phyloP scores from a whole-genome alignment of 345 rosid species.

The Brassica cretica region DNA sequence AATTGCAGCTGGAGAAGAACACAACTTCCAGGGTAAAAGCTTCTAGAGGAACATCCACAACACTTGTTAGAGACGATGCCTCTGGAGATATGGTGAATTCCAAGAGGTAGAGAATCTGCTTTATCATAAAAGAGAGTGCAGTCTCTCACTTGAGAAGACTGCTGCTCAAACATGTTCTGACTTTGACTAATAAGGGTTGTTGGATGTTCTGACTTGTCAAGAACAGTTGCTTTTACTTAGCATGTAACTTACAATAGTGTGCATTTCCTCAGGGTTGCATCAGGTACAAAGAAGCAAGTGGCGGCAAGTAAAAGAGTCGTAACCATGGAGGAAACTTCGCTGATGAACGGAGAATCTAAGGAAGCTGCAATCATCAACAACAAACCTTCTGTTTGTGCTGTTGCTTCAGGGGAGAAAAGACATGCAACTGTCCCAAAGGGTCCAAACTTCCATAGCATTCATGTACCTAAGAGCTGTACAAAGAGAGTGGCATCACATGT shows the following conservation, averaged over 20 bases:
- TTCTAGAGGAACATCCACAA: constrained; percentile 40
- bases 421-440: constrained; percentile 53
- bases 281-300: constrained; percentile 36
- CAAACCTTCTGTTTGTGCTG: constrained; percentile 42
- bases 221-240: neutral
- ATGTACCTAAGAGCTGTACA: constrained; percentile 71
- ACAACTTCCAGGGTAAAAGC: constrained; percentile 24
- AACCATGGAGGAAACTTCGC: constrained; percentile 38
- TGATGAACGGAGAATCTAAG: constrained; percentile 31
- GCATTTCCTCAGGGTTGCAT: constrained; percentile 45
- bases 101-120: constrained; percentile 38
- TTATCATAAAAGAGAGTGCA: constrained; percentile 34
- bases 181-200: neutral
- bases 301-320: constrained; percentile 29
- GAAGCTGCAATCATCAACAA: constrained; percentile 38
- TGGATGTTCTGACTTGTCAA: neutral
- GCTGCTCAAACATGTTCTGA: neutral
- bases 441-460: constrained; percentile 64
- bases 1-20: constrained; percentile 32
- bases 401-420: constrained; percentile 49
- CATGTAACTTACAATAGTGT: constrained; percentile 1
- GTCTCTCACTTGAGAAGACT: constrained; percentile 42
- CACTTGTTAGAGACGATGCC: constrained; percentile 5
- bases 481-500: constrained; percentile 39
- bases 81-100: constrained; percentile 3